phyloP scores from a whole-genome alignment of 2,329 filamentous ascomycete species.

The Myriosclerotinia scirpicola region DNA sequence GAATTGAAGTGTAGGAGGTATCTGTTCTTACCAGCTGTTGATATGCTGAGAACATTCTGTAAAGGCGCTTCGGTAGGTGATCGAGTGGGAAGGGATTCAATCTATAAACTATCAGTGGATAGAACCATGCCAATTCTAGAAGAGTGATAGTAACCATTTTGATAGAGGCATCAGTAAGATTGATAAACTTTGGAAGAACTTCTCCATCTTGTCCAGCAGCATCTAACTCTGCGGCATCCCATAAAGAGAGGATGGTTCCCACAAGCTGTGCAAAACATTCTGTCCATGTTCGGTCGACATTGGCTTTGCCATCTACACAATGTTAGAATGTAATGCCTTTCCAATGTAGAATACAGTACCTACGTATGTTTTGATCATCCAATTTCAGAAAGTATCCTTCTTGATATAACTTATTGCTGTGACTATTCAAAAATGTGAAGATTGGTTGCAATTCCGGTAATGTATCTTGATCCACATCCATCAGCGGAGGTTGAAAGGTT shows the following conservation, averaged over 20 bases:
- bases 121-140: slow-evolving; percentile 25
- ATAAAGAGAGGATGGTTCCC: slow-evolving; percentile 89
- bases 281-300: slow-evolving; percentile 83
- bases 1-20: slow-evolving; percentile 97
- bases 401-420: slow-evolving; percentile 94
- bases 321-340: slow-evolving; percentile 38
- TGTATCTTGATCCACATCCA: slow-evolving; percentile 82
- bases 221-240: slow-evolving; percentile 92
- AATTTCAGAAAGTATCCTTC: slow-evolving; percentile 98
- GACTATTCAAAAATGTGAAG: slow-evolving; percentile 90
- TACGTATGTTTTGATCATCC: slow-evolving; percentile 90
- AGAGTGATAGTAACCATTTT: slow-evolving; percentile 72
- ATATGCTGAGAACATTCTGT: slow-evolving; percentile 93
- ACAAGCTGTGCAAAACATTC: slow-evolving; percentile 97
- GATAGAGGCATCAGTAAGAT: slow-evolving; percentile 93
- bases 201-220: slow-evolving; percentile 80
- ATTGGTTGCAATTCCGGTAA: slow-evolving; percentile 92
- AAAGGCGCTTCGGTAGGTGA: slow-evolving; percentile 74
- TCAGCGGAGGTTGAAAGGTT: slow-evolving; percentile 79
- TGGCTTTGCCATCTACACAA: slow-evolving; percentile 75
- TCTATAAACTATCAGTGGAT: slow-evolving; percentile 51
- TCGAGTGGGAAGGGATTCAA: slow-evolving; percentile 84
- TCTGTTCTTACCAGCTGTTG: slow-evolving; percentile 91
- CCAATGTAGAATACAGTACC: slow-evolving; percentile 43
- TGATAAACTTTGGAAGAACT: slow-evolving; percentile 89